Conservation (phyloP, 2,329 filamentous ascomycete species). For the Ophiostoma montium region DNA sequence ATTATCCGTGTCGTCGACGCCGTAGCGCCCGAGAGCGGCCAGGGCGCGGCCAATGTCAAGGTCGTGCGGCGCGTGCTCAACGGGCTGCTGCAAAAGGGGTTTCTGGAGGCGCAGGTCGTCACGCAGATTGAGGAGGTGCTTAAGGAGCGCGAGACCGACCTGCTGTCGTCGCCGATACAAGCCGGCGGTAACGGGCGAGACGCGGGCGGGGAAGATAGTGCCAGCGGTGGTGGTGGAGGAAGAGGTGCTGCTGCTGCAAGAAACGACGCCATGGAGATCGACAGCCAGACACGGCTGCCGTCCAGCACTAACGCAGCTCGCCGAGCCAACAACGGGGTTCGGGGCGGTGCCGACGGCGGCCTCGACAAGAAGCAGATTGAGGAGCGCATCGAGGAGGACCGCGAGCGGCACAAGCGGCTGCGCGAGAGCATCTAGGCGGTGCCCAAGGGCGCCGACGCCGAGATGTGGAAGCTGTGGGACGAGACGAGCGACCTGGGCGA, state of each 20-base stretch:
- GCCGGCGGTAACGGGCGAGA: not conserved
- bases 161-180: conserved; percentile 34
- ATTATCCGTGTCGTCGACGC: conserved; percentile 84
- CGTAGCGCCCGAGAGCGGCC: conserved; percentile 74
- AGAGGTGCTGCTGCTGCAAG: no score
- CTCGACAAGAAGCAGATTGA: conserved; percentile 83
- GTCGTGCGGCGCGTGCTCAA: conserved; percentile 69
- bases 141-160: conserved; percentile 58
- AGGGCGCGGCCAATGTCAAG: conserved; percentile 84
- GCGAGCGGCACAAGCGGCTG: conserved; percentile 83
- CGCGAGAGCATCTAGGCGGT: conserved; percentile 91
- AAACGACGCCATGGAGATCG: conserved; percentile 19
- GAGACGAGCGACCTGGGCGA: conserved; percentile 77
- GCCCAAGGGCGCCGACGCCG: conserved; percentile 46
- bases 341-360: conserved; percentile 18
- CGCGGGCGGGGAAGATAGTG: not conserved
- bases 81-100: conserved; percentile 53
- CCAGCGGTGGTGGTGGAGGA: not conserved
- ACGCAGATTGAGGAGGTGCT: conserved; percentile 71
- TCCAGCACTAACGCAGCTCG: conserved; percentile 20
- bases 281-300: conserved; percentile 24
- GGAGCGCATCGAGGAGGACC: conserved; percentile 91
- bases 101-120: conserved; percentile 62
- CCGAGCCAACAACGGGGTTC: not conserved
- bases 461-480: conserved; percentile 73